A percentile compares a stretch with the other conserved stretches of the same genome.
Conservation (phyloP, 768 basidiomycete genomes). For the Lentinula guzmanii region DNA sequence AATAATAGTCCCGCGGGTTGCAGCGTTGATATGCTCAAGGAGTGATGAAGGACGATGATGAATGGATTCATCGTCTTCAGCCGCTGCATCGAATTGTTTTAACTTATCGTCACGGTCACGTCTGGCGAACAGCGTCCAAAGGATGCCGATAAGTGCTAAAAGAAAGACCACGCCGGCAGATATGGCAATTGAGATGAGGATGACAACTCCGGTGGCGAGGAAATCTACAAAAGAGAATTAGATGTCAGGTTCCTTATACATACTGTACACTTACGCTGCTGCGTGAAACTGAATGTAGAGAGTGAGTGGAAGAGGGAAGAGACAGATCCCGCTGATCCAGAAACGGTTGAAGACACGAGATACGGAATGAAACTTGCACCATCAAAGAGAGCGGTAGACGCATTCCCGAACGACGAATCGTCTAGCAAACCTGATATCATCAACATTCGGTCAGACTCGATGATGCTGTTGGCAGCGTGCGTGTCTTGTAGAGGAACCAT, state of each 20-base stretch:
- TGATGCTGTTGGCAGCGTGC: constrained; percentile 63
- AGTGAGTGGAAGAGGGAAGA: constrained; percentile 82
- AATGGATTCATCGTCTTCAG: constrained; percentile 70
- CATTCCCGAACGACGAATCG: constrained; percentile 67
- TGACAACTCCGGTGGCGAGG: constrained; percentile 89
- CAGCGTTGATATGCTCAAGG: constrained; percentile 87
- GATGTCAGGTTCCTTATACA: not conserved
- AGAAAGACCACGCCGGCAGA: constrained; percentile 91
- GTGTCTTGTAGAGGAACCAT: constrained; percentile 86
- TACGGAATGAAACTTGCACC: constrained; percentile 81
- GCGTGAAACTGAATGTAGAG: constrained; percentile 66
- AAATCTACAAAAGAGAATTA: constrained; percentile 47
- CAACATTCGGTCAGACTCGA: constrained; percentile 83
- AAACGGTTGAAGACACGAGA: constrained; percentile 57
- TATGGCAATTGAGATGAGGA: constrained; percentile 96
- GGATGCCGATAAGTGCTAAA: constrained; percentile 74
- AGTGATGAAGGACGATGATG: constrained; percentile 83
- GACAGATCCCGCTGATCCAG: constrained; percentile 65
- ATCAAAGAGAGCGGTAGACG: constrained; percentile 84
- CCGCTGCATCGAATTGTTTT: constrained; percentile 59
- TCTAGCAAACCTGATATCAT: constrained; percentile 78
- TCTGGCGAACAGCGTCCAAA: constrained; percentile 85
- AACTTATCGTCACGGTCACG: constrained; percentile 74
- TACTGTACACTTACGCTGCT: constrained; percentile 47
- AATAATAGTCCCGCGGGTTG: constrained; percentile 78